Conservation (phyloP, 2,329 filamentous ascomycete genomes). For the Ambrosiella xylebori region DNA sequence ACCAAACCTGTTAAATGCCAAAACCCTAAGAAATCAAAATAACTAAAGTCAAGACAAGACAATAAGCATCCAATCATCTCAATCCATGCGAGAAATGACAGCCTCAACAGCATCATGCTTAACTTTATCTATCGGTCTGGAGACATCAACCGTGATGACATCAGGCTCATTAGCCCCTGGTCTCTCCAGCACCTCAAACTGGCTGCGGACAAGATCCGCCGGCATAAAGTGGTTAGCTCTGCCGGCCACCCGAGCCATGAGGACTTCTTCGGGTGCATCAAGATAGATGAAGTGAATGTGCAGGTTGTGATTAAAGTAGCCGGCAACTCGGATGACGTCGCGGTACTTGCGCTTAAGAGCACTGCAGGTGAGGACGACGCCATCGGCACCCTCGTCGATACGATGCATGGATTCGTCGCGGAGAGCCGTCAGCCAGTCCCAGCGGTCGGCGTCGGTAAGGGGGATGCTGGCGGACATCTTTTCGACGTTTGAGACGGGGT, state of each 20-base stretch:
- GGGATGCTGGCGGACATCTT: conserved; percentile 81
- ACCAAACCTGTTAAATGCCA: background rate
- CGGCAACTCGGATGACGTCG: conserved; percentile 70
- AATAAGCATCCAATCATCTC: background rate
- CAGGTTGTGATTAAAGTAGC: conserved; percentile 56
- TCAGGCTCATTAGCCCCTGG: conserved; percentile 55
- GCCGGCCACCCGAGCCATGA: conserved; percentile 56
- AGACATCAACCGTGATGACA: conserved; percentile 54
- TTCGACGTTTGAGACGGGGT: conserved; percentile 61
- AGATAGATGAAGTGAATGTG: conserved; percentile 87
- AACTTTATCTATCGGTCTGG: conserved; percentile 39
- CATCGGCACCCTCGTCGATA: conserved; percentile 39
- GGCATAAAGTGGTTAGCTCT: conserved; percentile 90
- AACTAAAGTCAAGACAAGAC: too few relatives aligned
- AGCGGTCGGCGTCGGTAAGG: conserved; percentile 81
- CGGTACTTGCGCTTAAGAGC: conserved; percentile 95
- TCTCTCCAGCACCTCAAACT: conserved; percentile 74
- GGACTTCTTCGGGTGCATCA: conserved; percentile 54
- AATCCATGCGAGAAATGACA: conserved; percentile 34
- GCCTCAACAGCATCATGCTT: conserved; percentile 39
- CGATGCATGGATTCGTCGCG: conserved; percentile 48
- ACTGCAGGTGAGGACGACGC: conserved; percentile 91
- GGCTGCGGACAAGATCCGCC: conserved; percentile 82
- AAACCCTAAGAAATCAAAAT: background rate
- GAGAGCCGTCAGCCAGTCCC: conserved; percentile 83